Evolutionary conservation across 139 green algal genomes (phyloP).

Genomic region (Closterium sp.): DNA sequence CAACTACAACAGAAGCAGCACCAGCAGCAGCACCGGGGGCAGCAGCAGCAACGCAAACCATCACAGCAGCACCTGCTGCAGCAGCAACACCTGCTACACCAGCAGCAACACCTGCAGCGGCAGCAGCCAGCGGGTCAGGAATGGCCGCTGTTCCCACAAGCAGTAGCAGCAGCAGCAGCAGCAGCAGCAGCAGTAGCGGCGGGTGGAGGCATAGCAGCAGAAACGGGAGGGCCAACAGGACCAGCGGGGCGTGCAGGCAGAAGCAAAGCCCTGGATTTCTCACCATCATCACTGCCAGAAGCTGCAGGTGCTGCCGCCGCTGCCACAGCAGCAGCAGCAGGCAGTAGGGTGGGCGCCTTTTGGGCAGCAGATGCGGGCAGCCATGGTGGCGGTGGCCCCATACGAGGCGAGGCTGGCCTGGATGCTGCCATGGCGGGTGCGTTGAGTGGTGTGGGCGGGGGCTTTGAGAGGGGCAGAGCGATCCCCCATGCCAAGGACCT

Average conservation of each 20-base stretch:
- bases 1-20: neutral
- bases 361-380: neutral
- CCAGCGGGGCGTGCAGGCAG: neutral
- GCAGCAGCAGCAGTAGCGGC: slow-evolving; percentile 1
- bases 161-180: slow-evolving; percentile 3
- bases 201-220: neutral
- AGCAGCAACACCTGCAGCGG: neutral
- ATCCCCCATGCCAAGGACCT: neutral
- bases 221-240: neutral
- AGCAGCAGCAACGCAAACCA: neutral
- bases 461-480: neutral
- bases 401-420: neutral
- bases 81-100: neutral
- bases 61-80: neutral
- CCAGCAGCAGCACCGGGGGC: neutral
- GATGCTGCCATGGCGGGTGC: too few relatives aligned
- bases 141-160: neutral
- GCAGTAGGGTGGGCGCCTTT: neutral
- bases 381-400: neutral
- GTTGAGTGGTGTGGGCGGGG: neutral
- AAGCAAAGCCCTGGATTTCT: neutral
- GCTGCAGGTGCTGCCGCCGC: neutral
- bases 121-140: neutral
- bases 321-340: neutral
- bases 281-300: neutral